Percentiles rank a stretch among this genome's conserved stretches.
These are phyloP conservation scores for Paramecium biaurelia DNA, from an alignment of 73 alveolate genomes.

Conservation along the genomic window DNA sequence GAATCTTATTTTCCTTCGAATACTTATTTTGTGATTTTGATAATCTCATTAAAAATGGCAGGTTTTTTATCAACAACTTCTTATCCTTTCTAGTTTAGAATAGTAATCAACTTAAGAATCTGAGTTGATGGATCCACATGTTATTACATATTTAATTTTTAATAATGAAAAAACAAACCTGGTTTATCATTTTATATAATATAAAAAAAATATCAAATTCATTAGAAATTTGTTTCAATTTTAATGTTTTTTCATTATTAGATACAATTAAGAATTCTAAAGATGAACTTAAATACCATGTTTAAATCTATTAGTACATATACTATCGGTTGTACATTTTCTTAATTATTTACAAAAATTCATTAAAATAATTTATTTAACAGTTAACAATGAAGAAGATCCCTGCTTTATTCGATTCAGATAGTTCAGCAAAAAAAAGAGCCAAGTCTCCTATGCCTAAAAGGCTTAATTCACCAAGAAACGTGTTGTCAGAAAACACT, in stretches of 20 bases:
- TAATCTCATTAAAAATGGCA: conserved; percentile 30
- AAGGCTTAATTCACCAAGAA: background rate
- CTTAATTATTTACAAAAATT: background rate
- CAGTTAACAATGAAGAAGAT: conserved; percentile 20
- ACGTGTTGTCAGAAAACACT: background rate
- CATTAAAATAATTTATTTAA: background rate
- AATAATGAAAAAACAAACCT: background rate
- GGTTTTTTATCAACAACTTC: conserved; percentile 10
- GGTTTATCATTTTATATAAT: too few species aligned
- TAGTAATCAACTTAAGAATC: background rate
- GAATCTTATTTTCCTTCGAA: background rate
- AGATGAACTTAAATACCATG: background rate
- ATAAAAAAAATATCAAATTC: too few species aligned
- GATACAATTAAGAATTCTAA: background rate
- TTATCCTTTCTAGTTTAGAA: background rate
- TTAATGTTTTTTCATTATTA: too few species aligned
- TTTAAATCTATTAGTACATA: background rate
- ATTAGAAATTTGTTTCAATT: too few species aligned
- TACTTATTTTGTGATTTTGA: background rate
- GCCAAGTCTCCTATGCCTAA: conserved; percentile 18
- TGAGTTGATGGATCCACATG: background rate
- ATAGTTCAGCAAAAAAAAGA: conserved; percentile 21
- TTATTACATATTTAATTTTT: background rate
- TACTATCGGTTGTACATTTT: background rate
- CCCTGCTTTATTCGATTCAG: conserved; percentile 40